Base-by-base conservation (phyloP, 2,329 filamentous ascomycete species). In the Phialocephala sp. region DNA sequence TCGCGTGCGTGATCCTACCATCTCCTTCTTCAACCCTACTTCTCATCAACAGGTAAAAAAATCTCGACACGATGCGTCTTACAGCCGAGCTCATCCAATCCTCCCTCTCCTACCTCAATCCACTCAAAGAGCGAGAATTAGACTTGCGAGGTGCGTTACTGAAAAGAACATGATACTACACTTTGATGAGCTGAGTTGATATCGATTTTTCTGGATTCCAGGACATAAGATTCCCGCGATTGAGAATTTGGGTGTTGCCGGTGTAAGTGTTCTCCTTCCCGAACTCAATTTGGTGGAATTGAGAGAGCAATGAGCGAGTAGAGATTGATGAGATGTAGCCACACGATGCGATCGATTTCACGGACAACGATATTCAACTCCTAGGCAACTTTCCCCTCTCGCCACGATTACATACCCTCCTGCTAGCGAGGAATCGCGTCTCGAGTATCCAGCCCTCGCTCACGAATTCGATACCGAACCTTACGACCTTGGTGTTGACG, bases 101-200 rank as follows among this genome's bases (percentile, higher is more conserved):
- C 80, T 97, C 95, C 78, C 91, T 97, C 73, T 97, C 94, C 79
- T 99, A 97, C 86, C 91, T 98, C 82, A 99, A 98, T 82, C 94
- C 94, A 79, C 87, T 99, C 80, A 97, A 95, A 83, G 95, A 99
- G 87, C 93, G 95, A 81, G 95, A 99, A 87, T 89, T 99, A 80
- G 94, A 98, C 85, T 92, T 99, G 76, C 90, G 95, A 97, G 95
- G 95, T 98, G 91, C 89, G 93, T 88, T 74, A 70, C 82, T 88
- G 91, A 91, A 93, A 97, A 93, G 93, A 89, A 85, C 92, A 94
- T 73, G 93, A 95, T 97, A 88, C 93, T 97, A 92, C 92, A 93
- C 88, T 87, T 88, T 83, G 78, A 83, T 79, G 89, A 89, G 87
- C 91, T 92, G 85, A 87, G 87, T 94, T 95, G 90, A 96, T 94